These are phyloP conservation scores for Pyricularia sp. DNA, from an alignment of 2,329 filamentous ascomycete species.

Conservation along the genomic window DNA sequence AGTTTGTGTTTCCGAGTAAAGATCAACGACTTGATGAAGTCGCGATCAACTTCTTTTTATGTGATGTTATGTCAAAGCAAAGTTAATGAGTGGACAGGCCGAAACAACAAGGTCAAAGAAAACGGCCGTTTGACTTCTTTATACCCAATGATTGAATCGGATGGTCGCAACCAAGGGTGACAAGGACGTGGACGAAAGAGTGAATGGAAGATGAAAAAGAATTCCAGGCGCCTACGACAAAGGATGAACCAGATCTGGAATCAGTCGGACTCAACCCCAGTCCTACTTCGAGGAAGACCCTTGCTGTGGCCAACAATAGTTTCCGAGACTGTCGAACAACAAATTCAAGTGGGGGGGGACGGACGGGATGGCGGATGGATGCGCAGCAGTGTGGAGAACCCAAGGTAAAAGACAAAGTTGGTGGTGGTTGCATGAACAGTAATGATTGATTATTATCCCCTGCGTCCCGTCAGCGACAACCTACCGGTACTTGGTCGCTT, in stretches of 20 bases:
- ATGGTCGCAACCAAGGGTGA: neutral
- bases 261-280: neutral
- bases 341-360: neutral
- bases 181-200: neutral
- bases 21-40: neutral
- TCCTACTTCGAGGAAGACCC: neutral
- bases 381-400: neutral
- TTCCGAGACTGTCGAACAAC: neutral
- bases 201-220: neutral
- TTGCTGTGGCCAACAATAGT: neutral
- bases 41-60: neutral
- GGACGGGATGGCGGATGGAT: too few relatives aligned
- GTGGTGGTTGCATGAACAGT: neutral
- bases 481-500: neutral
- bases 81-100: neutral
- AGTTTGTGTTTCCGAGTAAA: neutral
- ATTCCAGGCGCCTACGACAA: neutral
- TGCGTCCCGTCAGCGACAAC: neutral
- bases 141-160: neutral
- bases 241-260: neutral
- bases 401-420: neutral
- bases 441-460: neutral
- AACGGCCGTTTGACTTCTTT: neutral
- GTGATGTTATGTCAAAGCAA: neutral
- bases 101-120: neutral